These are phyloP conservation scores for Ceratobasidium sp. DNA, from an alignment of 1,284 basidiomycete genomes.

Conservation along the genomic window DNA sequence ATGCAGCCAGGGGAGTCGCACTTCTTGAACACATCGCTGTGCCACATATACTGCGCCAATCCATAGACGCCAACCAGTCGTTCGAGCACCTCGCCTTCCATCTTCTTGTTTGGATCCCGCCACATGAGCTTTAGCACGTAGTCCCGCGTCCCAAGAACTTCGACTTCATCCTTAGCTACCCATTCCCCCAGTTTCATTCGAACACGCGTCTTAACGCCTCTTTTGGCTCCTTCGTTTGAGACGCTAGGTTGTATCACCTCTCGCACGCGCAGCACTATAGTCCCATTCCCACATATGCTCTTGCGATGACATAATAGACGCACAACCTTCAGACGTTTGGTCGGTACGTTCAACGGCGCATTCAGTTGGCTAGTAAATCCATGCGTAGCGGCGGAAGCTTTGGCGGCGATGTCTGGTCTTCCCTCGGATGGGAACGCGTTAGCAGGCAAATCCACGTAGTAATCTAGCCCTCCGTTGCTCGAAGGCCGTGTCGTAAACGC, in stretches of 20 bases:
- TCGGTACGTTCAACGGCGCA: background rate
- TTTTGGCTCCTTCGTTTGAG: background rate
- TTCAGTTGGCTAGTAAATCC: background rate
- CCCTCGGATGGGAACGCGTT: conserved; percentile 1
- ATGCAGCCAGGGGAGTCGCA: background rate
- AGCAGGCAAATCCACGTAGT: conserved; percentile 31
- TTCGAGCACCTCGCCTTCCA: conserved; percentile 30
- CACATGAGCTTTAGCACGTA: conserved; percentile 39
- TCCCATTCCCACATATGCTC: conserved; percentile 19
- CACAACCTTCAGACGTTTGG: conserved; percentile 24
- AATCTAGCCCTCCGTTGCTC: background rate
- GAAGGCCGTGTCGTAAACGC: background rate
- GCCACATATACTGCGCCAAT: conserved; percentile 19
- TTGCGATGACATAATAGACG: conserved; percentile 18
- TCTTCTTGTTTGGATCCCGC: conserved; percentile 6
- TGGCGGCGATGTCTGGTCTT: background rate
- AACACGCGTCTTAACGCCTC: background rate
- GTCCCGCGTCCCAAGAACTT: background rate
- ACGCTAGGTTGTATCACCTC: background rate
- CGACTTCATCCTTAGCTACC: background rate
- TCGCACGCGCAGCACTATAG: conserved; percentile 23
- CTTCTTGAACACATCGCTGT: background rate
- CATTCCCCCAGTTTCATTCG: background rate
- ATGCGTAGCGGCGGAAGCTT: background rate
- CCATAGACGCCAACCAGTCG: conserved; percentile 19